Conservation (phyloP, 257 asterid species). For the Solanum rostratum region DNA sequence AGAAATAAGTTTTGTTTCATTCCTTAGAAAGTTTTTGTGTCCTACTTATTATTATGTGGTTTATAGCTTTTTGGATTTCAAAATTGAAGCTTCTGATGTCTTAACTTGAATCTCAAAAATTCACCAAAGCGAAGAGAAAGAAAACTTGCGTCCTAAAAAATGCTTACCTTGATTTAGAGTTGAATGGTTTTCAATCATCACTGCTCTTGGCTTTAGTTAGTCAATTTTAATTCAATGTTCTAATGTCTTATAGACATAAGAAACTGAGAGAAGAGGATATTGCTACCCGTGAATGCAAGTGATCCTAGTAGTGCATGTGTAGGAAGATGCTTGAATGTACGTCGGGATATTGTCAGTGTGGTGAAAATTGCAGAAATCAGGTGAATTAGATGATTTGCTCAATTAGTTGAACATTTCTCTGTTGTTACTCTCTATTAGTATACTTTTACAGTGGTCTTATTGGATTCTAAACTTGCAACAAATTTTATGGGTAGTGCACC, state of each 20-base stretch:
- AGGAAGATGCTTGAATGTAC: constrained; percentile 82
- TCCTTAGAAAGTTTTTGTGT: not conserved
- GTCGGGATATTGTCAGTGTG: constrained; percentile 64
- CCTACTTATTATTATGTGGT: not conserved
- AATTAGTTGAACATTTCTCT: not conserved
- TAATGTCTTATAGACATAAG: constrained; percentile 27
- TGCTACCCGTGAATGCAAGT: constrained; percentile 60
- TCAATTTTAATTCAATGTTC: not conserved
- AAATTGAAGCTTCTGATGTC: not conserved
- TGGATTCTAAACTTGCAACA: not conserved
- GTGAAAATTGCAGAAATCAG: constrained; percentile 66
- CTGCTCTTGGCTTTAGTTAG: not conserved
- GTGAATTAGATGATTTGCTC: constrained; percentile 10
- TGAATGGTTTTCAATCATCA: not conserved
- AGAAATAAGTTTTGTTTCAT: not conserved
- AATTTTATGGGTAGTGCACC: not conserved
- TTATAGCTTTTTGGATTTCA: not conserved
- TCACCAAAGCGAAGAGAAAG: not conserved
- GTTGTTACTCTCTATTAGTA: not conserved
- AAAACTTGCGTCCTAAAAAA: not conserved
- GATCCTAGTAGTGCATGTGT: constrained; percentile 80
- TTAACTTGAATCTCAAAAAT: not conserved
- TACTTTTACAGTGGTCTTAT: not conserved
- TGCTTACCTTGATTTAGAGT: not conserved
- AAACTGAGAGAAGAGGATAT: constrained; percentile 71